Evolutionary conservation across 805 yeast species (phyloP).

Genomic region (Saccharomycopsis guyanensis): DNA sequence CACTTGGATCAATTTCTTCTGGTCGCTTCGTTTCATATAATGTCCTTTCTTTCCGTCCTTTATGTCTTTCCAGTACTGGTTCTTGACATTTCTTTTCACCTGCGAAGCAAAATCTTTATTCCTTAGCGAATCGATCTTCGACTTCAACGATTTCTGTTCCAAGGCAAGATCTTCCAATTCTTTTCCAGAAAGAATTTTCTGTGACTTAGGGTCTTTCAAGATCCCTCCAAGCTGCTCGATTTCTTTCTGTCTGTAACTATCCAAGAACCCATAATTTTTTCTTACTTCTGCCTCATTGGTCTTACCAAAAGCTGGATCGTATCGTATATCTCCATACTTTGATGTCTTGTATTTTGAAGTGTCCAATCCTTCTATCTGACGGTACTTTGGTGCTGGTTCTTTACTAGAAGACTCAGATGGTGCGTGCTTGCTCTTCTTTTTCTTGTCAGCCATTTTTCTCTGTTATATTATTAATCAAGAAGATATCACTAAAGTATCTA

Average conservation of each 20-base stretch:
- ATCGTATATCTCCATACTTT: constrained; percentile 73
- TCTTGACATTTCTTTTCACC: constrained; percentile 54
- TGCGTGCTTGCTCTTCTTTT: constrained; percentile 60
- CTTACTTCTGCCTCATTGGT: constrained; percentile 68
- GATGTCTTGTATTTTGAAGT: constrained; percentile 31
- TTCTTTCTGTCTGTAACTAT: constrained; percentile 76
- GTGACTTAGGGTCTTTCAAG: constrained; percentile 46
- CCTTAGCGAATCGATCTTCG: constrained; percentile 59
- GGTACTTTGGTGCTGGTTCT: constrained; percentile 54
- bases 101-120: constrained; percentile 68
- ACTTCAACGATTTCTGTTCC: constrained; percentile 54
- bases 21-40: constrained; percentile 62
- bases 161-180: constrained; percentile 49
- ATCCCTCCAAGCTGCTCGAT: constrained; percentile 49
- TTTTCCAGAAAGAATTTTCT: constrained; percentile 31
- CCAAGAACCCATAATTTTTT: constrained; percentile 75
- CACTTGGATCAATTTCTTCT: constrained; percentile 65
- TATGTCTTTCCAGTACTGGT: constrained; percentile 38
- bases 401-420: constrained; percentile 77
- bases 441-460: constrained; percentile 10
- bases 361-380: constrained; percentile 23
- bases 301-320: constrained; percentile 83
- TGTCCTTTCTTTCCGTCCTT: constrained; percentile 46
- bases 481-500: too few species aligned
- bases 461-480: too few species aligned